phyloP scores from a whole-genome alignment of 495 filamentous ascomycete species.

The Penicillium cinerascens region DNA sequence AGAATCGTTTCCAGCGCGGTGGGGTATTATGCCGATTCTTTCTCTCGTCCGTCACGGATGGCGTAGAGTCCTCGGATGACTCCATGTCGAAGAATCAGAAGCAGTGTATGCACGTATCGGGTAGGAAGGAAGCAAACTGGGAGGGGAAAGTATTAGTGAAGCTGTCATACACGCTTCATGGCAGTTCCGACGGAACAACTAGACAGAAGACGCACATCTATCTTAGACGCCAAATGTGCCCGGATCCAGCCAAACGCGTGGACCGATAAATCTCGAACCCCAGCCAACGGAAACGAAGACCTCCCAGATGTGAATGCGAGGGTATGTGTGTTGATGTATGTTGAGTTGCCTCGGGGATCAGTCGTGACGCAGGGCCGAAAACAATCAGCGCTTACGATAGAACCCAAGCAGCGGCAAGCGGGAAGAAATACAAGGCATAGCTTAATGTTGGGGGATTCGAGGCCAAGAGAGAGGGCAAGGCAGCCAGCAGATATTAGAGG shows the following conservation, averaged over 20 bases:
- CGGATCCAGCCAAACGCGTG: background rate
- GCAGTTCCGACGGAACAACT: no score
- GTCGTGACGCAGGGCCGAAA: background rate
- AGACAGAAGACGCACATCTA: slow-evolving; percentile 4
- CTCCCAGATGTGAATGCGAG: background rate
- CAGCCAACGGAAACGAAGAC: background rate
- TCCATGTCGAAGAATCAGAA: background rate
- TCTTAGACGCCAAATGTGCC: slow-evolving; percentile 4
- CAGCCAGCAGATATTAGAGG: background rate
- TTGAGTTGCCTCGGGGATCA: background rate
- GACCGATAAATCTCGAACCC: background rate
- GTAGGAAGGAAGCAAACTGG: background rate
- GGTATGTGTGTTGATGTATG: background rate
- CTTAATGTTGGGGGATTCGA: background rate
- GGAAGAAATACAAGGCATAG: slow-evolving; percentile 14
- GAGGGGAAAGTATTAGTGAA: background rate
- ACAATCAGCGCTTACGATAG: slow-evolving; percentile 21
- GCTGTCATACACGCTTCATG: background rate
- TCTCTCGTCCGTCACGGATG: background rate
- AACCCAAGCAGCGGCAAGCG: slow-evolving; percentile 13
- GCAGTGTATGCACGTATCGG: background rate
- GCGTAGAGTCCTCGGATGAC: background rate
- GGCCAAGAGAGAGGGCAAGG: background rate
- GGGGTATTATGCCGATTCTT: background rate
- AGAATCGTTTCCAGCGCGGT: slow-evolving; percentile 20